Evolutionary conservation across 306 rosid genomes (phyloP).

Genomic region (Ammopiptanthus mongolicus): DNA sequence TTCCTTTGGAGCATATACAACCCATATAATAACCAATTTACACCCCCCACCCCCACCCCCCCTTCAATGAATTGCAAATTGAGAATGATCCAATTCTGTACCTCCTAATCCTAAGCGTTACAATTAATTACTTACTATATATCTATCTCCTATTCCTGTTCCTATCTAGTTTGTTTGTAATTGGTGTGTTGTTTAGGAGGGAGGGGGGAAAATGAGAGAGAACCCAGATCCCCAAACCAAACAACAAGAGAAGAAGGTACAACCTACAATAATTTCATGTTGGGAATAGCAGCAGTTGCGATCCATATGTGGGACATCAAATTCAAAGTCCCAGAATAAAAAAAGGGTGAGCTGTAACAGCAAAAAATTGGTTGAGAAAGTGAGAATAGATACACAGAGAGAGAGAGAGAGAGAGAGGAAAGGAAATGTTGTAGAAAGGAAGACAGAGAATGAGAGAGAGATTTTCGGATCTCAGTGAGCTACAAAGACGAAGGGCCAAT

Average conservation of each 20-base stretch:
- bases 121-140: neutral
- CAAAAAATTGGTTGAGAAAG: no score
- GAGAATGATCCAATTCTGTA: neutral
- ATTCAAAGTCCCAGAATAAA: no score
- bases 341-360: no score
- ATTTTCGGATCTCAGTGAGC: neutral
- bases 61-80: neutral
- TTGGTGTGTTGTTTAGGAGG: neutral
- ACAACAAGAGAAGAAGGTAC: neutral
- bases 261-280: no score
- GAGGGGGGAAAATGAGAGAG: conserved; percentile 5
- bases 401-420: neutral
- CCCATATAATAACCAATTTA: conserved; percentile 50
- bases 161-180: no score
- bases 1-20: conserved; percentile 63
- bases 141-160: neutral
- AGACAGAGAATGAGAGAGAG: neutral
- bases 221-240: conserved; percentile 22
- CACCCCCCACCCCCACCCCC: no score
- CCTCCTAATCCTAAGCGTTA: neutral
- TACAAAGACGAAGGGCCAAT: neutral
- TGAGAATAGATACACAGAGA: no score
- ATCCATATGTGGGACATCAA: neutral
- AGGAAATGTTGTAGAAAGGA: neutral
- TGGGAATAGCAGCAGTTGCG: neutral